These are phyloP conservation scores for Smittium mucronatum DNA, from an alignment of 371 early-diverging fungal species.

Conservation along the genomic window DNA sequence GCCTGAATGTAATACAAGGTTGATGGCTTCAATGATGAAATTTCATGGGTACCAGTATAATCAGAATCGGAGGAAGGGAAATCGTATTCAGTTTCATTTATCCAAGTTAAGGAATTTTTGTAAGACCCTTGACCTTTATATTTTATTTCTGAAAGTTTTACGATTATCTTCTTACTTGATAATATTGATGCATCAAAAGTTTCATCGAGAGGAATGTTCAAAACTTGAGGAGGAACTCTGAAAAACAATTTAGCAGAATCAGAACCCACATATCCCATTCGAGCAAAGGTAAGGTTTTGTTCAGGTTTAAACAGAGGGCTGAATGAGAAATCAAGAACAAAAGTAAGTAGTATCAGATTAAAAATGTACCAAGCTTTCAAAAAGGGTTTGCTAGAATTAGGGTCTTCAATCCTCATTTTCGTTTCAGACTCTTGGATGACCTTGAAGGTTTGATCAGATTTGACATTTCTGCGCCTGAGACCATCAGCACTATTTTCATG, in stretches of 20 bases:
- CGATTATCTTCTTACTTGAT: background rate
- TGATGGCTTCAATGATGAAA: conserved; percentile 17
- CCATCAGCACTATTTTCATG: background rate
- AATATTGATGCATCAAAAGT: background rate
- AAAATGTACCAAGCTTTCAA: conserved; percentile 12
- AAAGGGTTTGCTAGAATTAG: background rate
- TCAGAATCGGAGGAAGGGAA: conserved; percentile 21
- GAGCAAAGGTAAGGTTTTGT: conserved; percentile 18
- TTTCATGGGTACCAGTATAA: conserved; percentile 16
- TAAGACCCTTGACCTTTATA: conserved; percentile 13
- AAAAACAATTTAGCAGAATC: conserved; percentile 24
- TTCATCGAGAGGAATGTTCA: background rate
- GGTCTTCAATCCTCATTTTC: background rate
- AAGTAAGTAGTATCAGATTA: conserved; percentile 21
- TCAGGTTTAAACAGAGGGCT: conserved; percentile 22
- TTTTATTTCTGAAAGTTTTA: conserved; percentile 16
- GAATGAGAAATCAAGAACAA: conserved; percentile 31
- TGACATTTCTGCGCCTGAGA: background rate
- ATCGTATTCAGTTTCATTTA: background rate
- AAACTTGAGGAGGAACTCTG: conserved; percentile 15
- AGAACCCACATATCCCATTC: conserved; percentile 27
- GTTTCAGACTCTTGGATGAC: background rate
- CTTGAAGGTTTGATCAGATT: background rate
- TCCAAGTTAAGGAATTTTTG: background rate
- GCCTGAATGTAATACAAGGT: conserved; percentile 21